A percentile compares a stretch with the other conserved stretches of the same genome.
phyloP scores from a whole-genome alignment of 352 stramenopile genomes.

The Pythium dissimile region DNA sequence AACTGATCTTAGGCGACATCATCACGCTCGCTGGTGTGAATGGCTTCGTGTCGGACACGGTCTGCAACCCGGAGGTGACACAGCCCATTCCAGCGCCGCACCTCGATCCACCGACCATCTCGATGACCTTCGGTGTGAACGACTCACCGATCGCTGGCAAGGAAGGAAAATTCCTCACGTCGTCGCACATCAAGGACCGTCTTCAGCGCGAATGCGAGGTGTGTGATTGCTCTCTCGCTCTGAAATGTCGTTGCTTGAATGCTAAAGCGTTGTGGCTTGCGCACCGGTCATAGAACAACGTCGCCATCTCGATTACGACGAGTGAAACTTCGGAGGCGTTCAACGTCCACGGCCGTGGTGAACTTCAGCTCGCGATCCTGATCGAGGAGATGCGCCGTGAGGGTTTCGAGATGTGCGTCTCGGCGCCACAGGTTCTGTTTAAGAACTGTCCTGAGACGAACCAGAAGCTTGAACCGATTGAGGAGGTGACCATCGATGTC shows the following conservation, averaged over 20 bases:
- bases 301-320: slow-evolving; percentile 91
- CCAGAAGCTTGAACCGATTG: slow-evolving; percentile 84
- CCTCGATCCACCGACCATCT: slow-evolving; percentile 96
- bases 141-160: slow-evolving; percentile 94
- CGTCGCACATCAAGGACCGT: slow-evolving; percentile 92
- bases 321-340: slow-evolving; percentile 90
- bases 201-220: slow-evolving; percentile 92
- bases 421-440: slow-evolving; percentile 95
- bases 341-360: slow-evolving; percentile 94
- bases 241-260: background rate
- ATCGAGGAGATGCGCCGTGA: slow-evolving; percentile 99
- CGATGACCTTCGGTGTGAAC: slow-evolving; percentile 98
- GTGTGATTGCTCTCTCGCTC: slow-evolving; percentile 1
- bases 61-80: slow-evolving; percentile 66
- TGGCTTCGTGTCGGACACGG: slow-evolving; percentile 88
- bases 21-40: slow-evolving; percentile 95
- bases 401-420: slow-evolving; percentile 98
- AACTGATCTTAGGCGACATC: slow-evolving; percentile 95
- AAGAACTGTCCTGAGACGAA: slow-evolving; percentile 84
- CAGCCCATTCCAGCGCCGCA: slow-evolving; percentile 91
- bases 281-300: slow-evolving; percentile 97
- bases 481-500: slow-evolving; percentile 96
- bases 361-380: slow-evolving; percentile 98
- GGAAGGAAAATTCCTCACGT: slow-evolving; percentile 97
- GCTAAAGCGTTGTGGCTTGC: background rate